phyloP scores from a whole-genome alignment of 805 yeast genomes.

The Saitoella complicata region DNA sequence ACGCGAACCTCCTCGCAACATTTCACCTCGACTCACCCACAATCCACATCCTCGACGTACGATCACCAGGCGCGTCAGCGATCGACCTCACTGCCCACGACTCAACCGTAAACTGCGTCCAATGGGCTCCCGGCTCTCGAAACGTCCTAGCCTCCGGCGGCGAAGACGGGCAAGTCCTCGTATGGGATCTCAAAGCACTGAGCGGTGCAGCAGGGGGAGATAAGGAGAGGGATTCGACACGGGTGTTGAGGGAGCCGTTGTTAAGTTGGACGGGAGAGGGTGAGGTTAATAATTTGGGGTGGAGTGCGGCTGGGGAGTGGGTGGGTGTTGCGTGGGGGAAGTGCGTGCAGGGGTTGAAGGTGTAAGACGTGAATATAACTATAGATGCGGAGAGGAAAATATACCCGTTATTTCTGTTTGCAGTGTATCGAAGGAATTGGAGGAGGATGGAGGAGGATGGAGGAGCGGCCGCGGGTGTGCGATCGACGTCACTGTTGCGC shows the following conservation, averaged over 20 bases:
- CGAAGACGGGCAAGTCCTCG: conserved; percentile 41
- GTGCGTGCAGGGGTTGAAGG: conserved; percentile 43
- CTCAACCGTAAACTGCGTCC: conserved; percentile 51
- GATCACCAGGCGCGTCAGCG: conserved; percentile 76
- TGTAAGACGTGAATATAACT: background rate
- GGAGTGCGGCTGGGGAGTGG: conserved; percentile 67
- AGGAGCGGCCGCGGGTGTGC: too few relatives aligned
- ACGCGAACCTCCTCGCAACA: conserved; percentile 72
- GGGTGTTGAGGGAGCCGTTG: conserved; percentile 7
- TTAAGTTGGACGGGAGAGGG: conserved; percentile 43
- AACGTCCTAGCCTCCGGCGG: conserved; percentile 57
- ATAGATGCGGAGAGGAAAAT: background rate
- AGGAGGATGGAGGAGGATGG: too few relatives aligned
- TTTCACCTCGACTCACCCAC: conserved; percentile 53
- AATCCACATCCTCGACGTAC: conserved; percentile 60
- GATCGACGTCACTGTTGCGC: too few relatives aligned
- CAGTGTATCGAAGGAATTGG: too few relatives aligned
- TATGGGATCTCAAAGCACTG: conserved; percentile 48
- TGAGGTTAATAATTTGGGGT: conserved; percentile 64
- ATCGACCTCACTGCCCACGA: conserved; percentile 51
- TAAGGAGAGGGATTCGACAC: conserved; percentile 11
- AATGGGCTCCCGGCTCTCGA: conserved; percentile 62
- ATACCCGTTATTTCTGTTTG: too few relatives aligned
- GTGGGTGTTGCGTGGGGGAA: conserved; percentile 58
- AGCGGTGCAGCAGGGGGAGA: conserved; percentile 11